A percentile compares a stretch with the other conserved stretches of the same genome.
These are phyloP conservation scores for Tylopilus sp. DNA, from an alignment of 1,284 basidiomycete species.

Conservation along the genomic window DNA sequence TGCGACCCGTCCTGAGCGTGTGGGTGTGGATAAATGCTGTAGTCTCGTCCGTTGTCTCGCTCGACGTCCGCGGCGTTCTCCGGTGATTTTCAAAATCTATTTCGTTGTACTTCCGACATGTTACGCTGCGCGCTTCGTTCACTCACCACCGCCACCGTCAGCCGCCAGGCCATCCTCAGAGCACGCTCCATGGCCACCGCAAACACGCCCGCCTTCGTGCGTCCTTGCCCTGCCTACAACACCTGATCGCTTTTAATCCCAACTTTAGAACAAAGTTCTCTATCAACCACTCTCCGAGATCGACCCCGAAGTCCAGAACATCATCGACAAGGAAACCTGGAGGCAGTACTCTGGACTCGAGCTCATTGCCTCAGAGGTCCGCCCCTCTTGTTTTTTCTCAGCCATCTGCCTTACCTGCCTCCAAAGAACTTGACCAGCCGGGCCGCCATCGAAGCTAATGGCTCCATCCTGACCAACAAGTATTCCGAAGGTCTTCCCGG, in stretches of 20 bases:
- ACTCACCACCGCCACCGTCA: conserved; percentile 26
- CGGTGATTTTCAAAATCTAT: conserved; percentile 16
- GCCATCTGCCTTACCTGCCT: conserved; percentile 4
- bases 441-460: conserved; percentile 97
- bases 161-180: conserved; percentile 19
- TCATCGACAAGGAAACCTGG: conserved; percentile 99
- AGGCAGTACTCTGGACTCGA: conserved; percentile 97
- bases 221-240: conserved; percentile 17
- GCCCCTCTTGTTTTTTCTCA: conserved; percentile 11
- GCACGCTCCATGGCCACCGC: conserved; percentile 55
- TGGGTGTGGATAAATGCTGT: too few relatives aligned
- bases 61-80: conserved; percentile 18
- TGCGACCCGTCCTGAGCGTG: too few relatives aligned
- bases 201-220: conserved; percentile 57
- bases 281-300: conserved; percentile 86
- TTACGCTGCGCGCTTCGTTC: conserved; percentile 24
- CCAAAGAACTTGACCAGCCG: conserved; percentile 87
- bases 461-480: conserved; percentile 98
- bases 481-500: conserved; percentile 95
- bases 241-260: neutral
- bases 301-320: conserved; percentile 93
- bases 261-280: conserved; percentile 80
- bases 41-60: too few relatives aligned
- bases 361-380: conserved; percentile 90
- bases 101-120: conserved; percentile 21